These are phyloP conservation scores for Starmerella bacillaris DNA, from an alignment of 805 yeast species.

Conservation along the genomic window DNA sequence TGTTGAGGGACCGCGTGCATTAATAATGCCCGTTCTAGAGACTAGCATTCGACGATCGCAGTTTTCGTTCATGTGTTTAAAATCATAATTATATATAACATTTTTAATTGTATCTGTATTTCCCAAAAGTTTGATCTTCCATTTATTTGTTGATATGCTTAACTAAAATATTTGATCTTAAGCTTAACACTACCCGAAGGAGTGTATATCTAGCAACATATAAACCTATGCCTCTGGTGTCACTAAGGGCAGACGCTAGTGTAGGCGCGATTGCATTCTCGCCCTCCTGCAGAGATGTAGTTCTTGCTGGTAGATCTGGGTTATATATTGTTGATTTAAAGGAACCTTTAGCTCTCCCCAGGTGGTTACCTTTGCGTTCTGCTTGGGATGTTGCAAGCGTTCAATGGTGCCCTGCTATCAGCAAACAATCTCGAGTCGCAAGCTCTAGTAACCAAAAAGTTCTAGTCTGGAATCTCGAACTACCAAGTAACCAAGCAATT, in stretches of 20 bases:
- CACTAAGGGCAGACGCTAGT: slow-evolving; percentile 76
- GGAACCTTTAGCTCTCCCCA: slow-evolving; percentile 86
- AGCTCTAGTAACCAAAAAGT: slow-evolving; percentile 94
- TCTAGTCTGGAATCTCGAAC: slow-evolving; percentile 74
- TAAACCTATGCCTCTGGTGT: slow-evolving; percentile 39
- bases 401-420: slow-evolving; percentile 88
- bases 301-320: slow-evolving; percentile 72
- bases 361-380: slow-evolving; percentile 82
- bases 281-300: slow-evolving; percentile 86
- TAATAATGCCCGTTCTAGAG: slow-evolving; percentile 14
- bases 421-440: slow-evolving; percentile 77
- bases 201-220: too few species aligned
- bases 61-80: slow-evolving; percentile 13
- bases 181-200: too few species aligned
- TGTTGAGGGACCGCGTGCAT: slow-evolving; percentile 17
- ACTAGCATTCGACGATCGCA: slow-evolving; percentile 12
- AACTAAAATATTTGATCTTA: too few species aligned
- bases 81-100: neutral
- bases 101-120: too few species aligned
- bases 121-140: too few species aligned
- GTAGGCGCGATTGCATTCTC: slow-evolving; percentile 79
- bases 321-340: slow-evolving; percentile 79
- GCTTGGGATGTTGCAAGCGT: slow-evolving; percentile 99
- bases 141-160: too few species aligned
- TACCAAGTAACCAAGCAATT: slow-evolving; percentile 56